These are phyloP conservation scores for Emmonsiellopsis sp. DNA, from an alignment of 2,329 filamentous ascomycete genomes.

Conservation along the genomic window DNA sequence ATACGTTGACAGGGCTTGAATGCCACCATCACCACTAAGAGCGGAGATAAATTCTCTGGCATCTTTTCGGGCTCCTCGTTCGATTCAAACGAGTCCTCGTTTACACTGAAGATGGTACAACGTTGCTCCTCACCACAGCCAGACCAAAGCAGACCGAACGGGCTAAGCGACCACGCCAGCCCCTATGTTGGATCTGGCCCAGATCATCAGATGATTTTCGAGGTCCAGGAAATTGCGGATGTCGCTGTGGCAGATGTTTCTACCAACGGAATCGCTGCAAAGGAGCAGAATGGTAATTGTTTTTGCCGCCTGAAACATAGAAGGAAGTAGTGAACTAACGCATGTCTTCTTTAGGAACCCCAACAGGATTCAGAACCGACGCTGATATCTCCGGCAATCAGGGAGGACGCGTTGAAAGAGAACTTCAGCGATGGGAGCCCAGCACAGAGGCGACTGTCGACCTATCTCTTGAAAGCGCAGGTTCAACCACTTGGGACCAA, in stretches of 20 bases:
- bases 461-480: constrained; percentile 58
- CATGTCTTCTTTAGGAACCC: constrained; percentile 44
- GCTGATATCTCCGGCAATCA: constrained; percentile 72
- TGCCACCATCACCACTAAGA: constrained; percentile 48
- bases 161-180: constrained; percentile 28
- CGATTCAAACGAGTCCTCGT: constrained; percentile 43
- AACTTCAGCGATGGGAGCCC: constrained; percentile 73
- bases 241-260: constrained; percentile 45
- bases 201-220: constrained; percentile 49
- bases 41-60: constrained; percentile 52
- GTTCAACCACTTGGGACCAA: constrained; percentile 67
- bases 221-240: constrained; percentile 51
- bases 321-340: neutral
- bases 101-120: constrained; percentile 59
- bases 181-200: constrained; percentile 34
- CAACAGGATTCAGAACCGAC: constrained; percentile 72
- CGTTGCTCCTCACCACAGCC: constrained; percentile 25
- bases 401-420: constrained; percentile 55
- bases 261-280: constrained; percentile 41
- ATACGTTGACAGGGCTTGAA: constrained; percentile 41
- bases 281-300: constrained; percentile 49
- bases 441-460: constrained; percentile 54
- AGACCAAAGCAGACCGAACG: constrained; percentile 29
- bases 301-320: neutral
- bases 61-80: constrained; percentile 49